Percentiles rank a stretch among this genome's conserved stretches.
phyloP scores from a whole-genome alignment of 75 land plant species.

The Selaginella tamariscina region DNA sequence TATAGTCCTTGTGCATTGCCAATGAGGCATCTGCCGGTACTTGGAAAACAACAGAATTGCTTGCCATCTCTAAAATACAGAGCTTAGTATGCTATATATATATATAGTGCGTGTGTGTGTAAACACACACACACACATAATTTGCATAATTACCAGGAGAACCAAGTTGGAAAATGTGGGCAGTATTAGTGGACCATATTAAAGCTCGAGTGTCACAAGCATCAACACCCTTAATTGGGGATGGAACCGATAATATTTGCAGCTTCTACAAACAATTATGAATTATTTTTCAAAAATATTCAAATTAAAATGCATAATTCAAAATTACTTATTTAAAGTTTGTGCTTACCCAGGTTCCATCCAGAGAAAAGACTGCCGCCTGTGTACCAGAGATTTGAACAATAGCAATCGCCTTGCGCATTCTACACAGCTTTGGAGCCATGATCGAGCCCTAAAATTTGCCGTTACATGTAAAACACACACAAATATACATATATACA shows the following conservation, averaged over 20 bases:
- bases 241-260: conserved; percentile 14
- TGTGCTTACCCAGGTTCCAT: no score
- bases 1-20: conserved; percentile 13
- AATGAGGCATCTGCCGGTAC: conserved; percentile 13
- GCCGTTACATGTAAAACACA: no score
- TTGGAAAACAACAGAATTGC: conserved; percentile 8
- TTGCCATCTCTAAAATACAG: background rate
- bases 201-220: conserved; percentile 17
- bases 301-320: no score
- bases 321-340: no score
- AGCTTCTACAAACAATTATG: background rate
- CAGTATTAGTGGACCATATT: conserved; percentile 16
- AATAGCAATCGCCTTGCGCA: no score
- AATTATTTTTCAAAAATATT: no score
- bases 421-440: no score
- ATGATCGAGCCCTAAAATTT: no score
- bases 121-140: background rate
- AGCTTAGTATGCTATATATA: background rate
- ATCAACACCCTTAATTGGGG: conserved; percentile 21
- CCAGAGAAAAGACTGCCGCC: no score
- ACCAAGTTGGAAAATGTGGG: conserved; percentile 18
- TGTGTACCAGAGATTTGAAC: no score
- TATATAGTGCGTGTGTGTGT: no score
- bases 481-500: no score
- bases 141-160: conserved; percentile 9